Conservation (phyloP, 495 filamentous ascomycete genomes). For the Neurospora cerealis region DNA sequence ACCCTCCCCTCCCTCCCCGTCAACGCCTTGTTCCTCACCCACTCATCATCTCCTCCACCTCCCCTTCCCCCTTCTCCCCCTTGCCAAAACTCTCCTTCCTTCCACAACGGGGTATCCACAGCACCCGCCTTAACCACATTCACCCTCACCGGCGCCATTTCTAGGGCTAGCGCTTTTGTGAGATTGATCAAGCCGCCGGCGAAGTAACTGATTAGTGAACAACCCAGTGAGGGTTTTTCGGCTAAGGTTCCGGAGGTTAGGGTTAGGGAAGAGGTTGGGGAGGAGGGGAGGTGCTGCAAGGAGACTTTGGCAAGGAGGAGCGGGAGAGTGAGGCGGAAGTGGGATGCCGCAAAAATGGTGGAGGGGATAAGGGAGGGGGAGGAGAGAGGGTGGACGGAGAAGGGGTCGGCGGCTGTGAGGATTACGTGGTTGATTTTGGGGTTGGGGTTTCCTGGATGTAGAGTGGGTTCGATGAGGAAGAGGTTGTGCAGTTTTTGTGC, state of each 20-base stretch:
- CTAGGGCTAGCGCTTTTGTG: conserved; percentile 43
- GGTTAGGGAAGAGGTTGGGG: conserved; percentile 37
- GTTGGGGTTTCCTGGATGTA: not conserved
- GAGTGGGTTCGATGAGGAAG: conserved; percentile 25
- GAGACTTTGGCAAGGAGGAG: conserved; percentile 45
- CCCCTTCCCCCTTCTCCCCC: conserved; percentile 19
- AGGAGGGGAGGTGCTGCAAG: conserved; percentile 30
- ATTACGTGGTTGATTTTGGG: conserved; percentile 47
- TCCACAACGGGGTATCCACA: conserved; percentile 39
- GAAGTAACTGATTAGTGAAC: conserved; percentile 32
- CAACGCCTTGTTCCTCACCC: conserved; percentile 17
- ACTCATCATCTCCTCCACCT: conserved; percentile 22
- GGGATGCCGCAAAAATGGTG: conserved; percentile 26
- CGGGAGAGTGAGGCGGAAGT: conserved; percentile 43
- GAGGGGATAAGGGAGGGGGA: conserved; percentile 31
- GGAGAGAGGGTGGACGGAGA: conserved; percentile 25
- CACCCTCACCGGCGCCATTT: conserved; percentile 48
- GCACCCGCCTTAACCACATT: conserved; percentile 48
- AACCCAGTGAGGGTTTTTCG: conserved; percentile 29
- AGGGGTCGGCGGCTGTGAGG: conserved; percentile 45
- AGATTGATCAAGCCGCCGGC: conserved; percentile 32
- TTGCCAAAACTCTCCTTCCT: too few relatives aligned
- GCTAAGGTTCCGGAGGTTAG: conserved; percentile 43
- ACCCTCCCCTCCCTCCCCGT: conserved; percentile 35
- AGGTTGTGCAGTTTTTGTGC: conserved; percentile 33